These are phyloP conservation scores for Citrullus colocynthis DNA, from an alignment of 306 rosid species.

Conservation along the genomic window DNA sequence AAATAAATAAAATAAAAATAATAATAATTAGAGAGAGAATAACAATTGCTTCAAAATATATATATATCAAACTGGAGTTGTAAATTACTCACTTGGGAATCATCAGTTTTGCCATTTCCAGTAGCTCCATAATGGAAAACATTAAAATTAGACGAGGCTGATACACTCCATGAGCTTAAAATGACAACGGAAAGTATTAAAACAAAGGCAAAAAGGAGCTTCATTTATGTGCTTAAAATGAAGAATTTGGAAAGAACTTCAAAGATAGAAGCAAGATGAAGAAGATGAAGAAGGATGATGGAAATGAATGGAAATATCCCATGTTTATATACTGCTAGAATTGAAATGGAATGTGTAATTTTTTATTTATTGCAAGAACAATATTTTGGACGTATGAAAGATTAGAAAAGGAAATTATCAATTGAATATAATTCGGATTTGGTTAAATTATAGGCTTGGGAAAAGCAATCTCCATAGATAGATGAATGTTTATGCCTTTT, in stretches of 20 bases:
- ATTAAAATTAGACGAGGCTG: neutral
- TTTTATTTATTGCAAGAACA: neutral
- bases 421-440: neutral
- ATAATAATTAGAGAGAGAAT: no score
- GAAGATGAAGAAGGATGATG: neutral
- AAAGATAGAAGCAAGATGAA: neutral
- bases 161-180: neutral
- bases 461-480: neutral
- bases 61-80: no score
- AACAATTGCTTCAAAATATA: neutral
- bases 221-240: neutral
- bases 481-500: neutral
- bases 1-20: neutral
- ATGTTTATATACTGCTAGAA: neutral
- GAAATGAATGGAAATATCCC: neutral
- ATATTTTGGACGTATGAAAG: neutral
- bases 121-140: slow-evolving; percentile 28
- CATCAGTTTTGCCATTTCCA: slow-evolving; percentile 30
- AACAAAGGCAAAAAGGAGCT: neutral
- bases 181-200: neutral
- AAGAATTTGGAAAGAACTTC: neutral
- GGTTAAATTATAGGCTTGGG: neutral
- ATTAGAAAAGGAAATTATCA: neutral
- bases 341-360: neutral
- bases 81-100: slow-evolving; percentile 19